These are phyloP conservation scores for Aspergillus jensenii DNA, from an alignment of 2,329 filamentous ascomycete genomes.

Conservation along the genomic window DNA sequence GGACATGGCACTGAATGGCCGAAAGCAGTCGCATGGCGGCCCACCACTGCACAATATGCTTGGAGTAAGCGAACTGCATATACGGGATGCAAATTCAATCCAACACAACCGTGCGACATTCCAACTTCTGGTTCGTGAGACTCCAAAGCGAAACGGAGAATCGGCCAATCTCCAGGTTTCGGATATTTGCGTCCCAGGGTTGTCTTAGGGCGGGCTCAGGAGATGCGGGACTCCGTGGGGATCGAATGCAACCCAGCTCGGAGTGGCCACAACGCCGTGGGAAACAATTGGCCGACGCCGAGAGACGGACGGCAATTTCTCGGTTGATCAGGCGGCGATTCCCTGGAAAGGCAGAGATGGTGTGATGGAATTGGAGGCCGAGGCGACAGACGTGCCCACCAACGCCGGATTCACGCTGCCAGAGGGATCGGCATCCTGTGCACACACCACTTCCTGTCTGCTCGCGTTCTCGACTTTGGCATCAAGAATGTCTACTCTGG, in stretches of 20 bases:
- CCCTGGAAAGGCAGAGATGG: neutral
- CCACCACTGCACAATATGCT: neutral
- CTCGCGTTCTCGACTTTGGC: too few relatives aligned
- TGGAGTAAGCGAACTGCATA: too few relatives aligned
- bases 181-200: neutral
- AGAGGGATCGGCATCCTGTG: too few relatives aligned
- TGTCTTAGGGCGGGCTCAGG: neutral
- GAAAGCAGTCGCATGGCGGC: neutral
- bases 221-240: conserved; percentile 8
- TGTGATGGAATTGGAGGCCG: neutral
- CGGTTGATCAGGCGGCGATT: neutral
- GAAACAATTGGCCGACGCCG: neutral
- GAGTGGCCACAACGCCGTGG: neutral
- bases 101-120: too few relatives aligned
- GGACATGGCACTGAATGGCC: neutral
- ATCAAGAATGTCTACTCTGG: too few relatives aligned
- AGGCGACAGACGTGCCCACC: neutral
- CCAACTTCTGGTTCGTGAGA: too few relatives aligned
- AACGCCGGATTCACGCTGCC: neutral
- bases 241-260: conserved; percentile 16
- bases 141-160: neutral
- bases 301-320: neutral
- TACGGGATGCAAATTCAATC: too few relatives aligned
- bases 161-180: neutral
- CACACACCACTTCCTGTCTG: too few relatives aligned